Evolutionary conservation across 148 eudicot species (phyloP).

Genomic region (Chenopodium suecicum): DNA sequence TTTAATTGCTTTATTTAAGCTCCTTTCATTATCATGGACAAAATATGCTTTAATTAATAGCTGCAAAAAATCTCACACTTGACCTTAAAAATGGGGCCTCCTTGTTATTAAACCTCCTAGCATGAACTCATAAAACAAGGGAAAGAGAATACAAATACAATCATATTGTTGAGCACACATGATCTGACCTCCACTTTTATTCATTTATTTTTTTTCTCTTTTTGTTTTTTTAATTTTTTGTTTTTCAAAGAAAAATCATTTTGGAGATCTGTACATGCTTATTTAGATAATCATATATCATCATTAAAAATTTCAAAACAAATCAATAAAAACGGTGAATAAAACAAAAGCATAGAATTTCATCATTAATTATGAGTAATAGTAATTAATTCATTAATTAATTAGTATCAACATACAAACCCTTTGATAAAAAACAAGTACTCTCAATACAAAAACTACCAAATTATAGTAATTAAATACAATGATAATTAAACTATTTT

Average conservation of each 20-base stretch:
- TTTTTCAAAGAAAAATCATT: constrained; percentile 14
- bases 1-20: constrained; percentile 1
- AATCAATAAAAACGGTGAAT: neutral
- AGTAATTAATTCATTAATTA: too few species aligned
- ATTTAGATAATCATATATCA: constrained; percentile 2
- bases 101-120: constrained; percentile 10
- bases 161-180: constrained; percentile 23
- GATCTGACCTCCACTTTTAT: neutral
- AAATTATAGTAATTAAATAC: constrained; percentile 5
- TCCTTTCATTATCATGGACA: constrained; percentile 12
- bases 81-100: constrained; percentile 18
- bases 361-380: neutral
- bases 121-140: constrained; percentile 17
- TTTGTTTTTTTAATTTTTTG: too few species aligned
- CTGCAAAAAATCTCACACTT: neutral
- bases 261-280: constrained; percentile 18
- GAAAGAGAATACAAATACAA: neutral
- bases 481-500: neutral
- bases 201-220: too few species aligned
- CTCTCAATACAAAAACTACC: neutral
- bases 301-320: neutral
- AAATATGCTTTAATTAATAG: constrained; percentile 16
- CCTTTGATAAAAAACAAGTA: neutral
- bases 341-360: neutral
- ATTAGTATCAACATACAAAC: constrained; percentile 1